Base-by-base conservation (phyloP, 805 yeast species). In the Myxozyma sirexii region DNA sequence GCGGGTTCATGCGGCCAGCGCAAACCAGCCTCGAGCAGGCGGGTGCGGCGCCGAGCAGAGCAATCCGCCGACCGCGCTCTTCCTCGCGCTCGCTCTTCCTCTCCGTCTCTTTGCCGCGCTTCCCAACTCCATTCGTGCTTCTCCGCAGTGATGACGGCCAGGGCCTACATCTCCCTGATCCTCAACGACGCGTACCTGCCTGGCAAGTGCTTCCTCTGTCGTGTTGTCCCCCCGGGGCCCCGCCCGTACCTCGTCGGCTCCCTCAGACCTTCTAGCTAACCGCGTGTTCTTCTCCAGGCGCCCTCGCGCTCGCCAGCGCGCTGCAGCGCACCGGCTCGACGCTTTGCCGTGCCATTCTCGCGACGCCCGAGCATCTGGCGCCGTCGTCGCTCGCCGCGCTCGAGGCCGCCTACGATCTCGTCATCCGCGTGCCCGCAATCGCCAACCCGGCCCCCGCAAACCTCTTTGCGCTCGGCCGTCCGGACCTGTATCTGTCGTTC, bases 241-340 rank as follows among this genome's bases (percentile, higher is more conserved):
- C 52, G 26, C n/a, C n/a, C n/a, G n/a, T n/a, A n/a, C n/a, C n/a
- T 7, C 54, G 4, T 21, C 41, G n/a, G 54, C 54, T n/a, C 35
- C 31, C n/a, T 12, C 41, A n/a, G 7, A 6, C 23, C 41, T 4
- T 12, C 19, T 29, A 19, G 19, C 31, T 10, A 15, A 39, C 24
- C 19, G 26, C 8, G 6, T 13, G 29, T 42, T 44, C 42, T 4
- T 21, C 27, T 80, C 1, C 54, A 62, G 88, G 87, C 5, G 82
- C 84, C 0, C 68, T 81, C 19, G 81, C 80, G 2, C 68, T 84
- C 46, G 87, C 81, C 27, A 68, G 67, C 26, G 68, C 73, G 15
- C 70, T 77, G 39, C 60, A 61, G 19, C 59, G 57, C 26, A 59
- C 66, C 19, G 72, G 68, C 42, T 64, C 74, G 7, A 46, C 44